Evolutionary conservation across 192 early-diverging fungal species (phyloP), one percentile per base, ranked within the genome.

Genomic region (Podila horticola): DNA sequence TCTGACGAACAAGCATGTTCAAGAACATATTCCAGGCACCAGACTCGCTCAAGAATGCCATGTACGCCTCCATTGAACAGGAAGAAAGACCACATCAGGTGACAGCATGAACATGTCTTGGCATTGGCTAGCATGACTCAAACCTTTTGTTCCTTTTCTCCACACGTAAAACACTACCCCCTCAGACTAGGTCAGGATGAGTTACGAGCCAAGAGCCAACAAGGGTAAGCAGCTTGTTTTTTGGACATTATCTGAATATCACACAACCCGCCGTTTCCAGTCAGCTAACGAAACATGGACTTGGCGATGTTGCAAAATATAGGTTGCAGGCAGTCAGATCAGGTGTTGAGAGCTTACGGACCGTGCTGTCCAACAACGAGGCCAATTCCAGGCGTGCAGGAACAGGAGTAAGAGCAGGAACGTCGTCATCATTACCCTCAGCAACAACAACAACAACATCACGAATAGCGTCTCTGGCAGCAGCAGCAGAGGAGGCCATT

Each of bases 1-100:
- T 58, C 26, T 20, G 34, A 11, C 19, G 26, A 24, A 50, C 60
- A 74, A 48, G 41, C 61, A 36, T 74, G 76, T 81, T 81, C 66
- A 81, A 81, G n/a, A 81, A 81, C 66, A 81, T 81, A 36, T 81
- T 81, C 52, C 71, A 72, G 49, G 50, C 70, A 7, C 57, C 76
- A 29, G 76, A 81, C 26, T 72, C 76, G 19, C 65, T 81, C 45
- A 58, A 66, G 24, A 72, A 67, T 67, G 66, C 76, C 28, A 59
- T 81, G 76, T 81, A 81, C n/a, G 58, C 22, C 50, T n/a, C n/a
- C 15, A 45, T 45, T 45, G 41, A 45, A 13, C 41, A 45, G 41
- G 41, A 41, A 5, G 38, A 45, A 8, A 17, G 41, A 45, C 0
- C 11, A 12, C 15, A 45, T 45, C 13, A 45, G 15, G 15, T 17